Evolutionary conservation across 2,329 filamentous ascomycete genomes (phyloP), one percentile per base, ranked within the genome.

Genomic region (Penicillium hordei): DNA sequence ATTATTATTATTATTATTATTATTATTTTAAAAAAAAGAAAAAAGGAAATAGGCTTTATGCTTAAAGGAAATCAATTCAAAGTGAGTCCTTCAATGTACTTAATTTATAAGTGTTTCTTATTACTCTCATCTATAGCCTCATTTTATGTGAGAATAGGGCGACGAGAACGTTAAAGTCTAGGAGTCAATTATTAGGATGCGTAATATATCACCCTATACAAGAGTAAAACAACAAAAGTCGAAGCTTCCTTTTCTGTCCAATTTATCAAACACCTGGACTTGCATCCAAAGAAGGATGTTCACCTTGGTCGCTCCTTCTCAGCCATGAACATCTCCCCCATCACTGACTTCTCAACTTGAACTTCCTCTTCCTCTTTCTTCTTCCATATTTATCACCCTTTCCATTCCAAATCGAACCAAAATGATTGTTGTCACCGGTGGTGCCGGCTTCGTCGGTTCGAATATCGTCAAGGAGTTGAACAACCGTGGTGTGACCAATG

Each of bases 391-490:
- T 12, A 25, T n/a, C 21, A 31, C 8, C 13, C 5, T 12, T 21
- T 21, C 19, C n/a, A 4, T 7, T 29, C 3, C 8, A 31, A 17
- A 31, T 23, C 5, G 4, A 31, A 5, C 17, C 42, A 52, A 27
- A 1, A 57, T 57, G 48, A 57, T 57, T 9, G 33, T 57, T 2
- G 17, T 57, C 12, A 52, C 54, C 9, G 54, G 54, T 9, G 54
- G 54, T 1, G 54, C 48, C 4, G 29, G 48, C 10, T 52, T 57
- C 8, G 36, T 57, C 25, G 54, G 54, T 21, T 57, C 48, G 1
- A 57, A 52, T 21, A 43, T 57, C 7, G 9, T 57, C 19, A 52
- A 42, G 34, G 54, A 57, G 25, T 23, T 57, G 12, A 57, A 57
- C 27, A 25, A 17, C 17, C 48, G 54, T 2, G 54, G 54, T 5